Conservation (phyloP, 306 rosid species). For the Sicyos edulis region DNA sequence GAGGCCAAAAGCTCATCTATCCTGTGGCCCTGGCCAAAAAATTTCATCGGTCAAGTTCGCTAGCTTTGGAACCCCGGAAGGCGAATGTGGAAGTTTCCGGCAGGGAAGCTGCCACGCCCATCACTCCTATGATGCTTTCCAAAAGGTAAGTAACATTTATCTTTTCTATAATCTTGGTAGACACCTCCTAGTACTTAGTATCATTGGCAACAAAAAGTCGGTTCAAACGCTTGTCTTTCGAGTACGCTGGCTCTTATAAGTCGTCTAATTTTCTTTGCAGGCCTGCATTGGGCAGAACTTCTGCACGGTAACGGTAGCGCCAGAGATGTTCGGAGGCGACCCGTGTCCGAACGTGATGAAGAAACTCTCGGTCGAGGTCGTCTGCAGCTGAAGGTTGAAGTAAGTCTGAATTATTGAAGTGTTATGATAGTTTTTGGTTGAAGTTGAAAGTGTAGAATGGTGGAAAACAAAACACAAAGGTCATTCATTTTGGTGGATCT, state of each 20-base stretch:
- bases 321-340: conserved; percentile 89
- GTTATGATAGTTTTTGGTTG: conserved; percentile 18
- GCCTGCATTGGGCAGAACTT: conserved; percentile 73
- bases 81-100: conserved; percentile 70
- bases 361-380: conserved; percentile 82
- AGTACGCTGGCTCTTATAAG: not conserved
- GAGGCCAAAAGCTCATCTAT: conserved; percentile 78
- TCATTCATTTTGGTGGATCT: conserved; percentile 56
- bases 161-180: not conserved
- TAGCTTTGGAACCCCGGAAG: conserved; percentile 91
- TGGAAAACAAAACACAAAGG: conserved; percentile 18
- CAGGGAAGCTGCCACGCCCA: conserved; percentile 94
- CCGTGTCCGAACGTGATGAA: conserved; percentile 92
- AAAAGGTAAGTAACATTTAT: conserved; percentile 43
- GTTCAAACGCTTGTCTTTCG: no score
- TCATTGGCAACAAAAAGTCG: no score
- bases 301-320: conserved; percentile 69
- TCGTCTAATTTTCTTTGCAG: conserved; percentile 35
- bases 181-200: not conserved
- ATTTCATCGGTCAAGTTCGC: conserved; percentile 86
- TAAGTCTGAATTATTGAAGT: conserved; percentile 21
- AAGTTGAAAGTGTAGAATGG: conserved; percentile 26
- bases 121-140: conserved; percentile 73
- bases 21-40: conserved; percentile 77
- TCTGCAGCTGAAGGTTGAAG: conserved; percentile 59